These are phyloP conservation scores for Vitellaria paradoxa DNA, from an alignment of 179 eudicot genomes.

Conservation along the genomic window DNA sequence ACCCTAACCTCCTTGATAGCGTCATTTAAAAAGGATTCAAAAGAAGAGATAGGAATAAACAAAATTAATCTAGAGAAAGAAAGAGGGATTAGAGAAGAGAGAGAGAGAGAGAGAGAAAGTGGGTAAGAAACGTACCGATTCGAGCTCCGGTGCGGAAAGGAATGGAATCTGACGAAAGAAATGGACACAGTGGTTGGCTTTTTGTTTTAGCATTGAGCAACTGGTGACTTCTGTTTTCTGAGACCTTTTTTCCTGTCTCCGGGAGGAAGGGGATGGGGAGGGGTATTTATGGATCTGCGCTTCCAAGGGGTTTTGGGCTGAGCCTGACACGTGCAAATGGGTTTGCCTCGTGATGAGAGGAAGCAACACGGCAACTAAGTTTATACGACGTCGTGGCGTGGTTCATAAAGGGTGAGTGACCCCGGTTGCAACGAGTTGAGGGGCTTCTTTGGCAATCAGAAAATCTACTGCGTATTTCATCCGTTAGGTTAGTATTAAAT, in stretches of 20 bases:
- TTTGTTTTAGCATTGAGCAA: background rate
- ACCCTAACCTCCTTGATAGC: conserved; percentile 17
- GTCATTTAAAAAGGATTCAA: conserved; percentile 27
- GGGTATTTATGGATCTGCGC: too few relatives aligned
- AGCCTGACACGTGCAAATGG: too few relatives aligned
- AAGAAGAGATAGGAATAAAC: conserved; percentile 20
- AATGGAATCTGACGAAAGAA: conserved; percentile 24
- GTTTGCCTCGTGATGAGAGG: too few relatives aligned
- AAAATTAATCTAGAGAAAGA: conserved; percentile 7
- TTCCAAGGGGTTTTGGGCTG: too few relatives aligned
- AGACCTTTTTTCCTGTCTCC: background rate
- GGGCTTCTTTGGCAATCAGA: too few relatives aligned
- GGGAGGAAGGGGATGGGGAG: too few relatives aligned
- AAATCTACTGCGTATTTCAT: too few relatives aligned
- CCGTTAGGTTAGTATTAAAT: too few relatives aligned
- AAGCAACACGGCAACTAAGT: too few relatives aligned
- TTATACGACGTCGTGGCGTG: too few relatives aligned
- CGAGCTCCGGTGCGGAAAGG: conserved; percentile 35
- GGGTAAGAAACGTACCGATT: conserved; percentile 26
- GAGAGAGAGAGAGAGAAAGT: background rate
- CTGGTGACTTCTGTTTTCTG: background rate
- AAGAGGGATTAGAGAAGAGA: background rate
- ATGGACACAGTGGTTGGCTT: background rate
- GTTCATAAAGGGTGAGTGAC: too few relatives aligned
- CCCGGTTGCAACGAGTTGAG: too few relatives aligned